Base-by-base conservation (phyloP, 139 green algal species). In the Prasinococcaceae sp. region DNA sequence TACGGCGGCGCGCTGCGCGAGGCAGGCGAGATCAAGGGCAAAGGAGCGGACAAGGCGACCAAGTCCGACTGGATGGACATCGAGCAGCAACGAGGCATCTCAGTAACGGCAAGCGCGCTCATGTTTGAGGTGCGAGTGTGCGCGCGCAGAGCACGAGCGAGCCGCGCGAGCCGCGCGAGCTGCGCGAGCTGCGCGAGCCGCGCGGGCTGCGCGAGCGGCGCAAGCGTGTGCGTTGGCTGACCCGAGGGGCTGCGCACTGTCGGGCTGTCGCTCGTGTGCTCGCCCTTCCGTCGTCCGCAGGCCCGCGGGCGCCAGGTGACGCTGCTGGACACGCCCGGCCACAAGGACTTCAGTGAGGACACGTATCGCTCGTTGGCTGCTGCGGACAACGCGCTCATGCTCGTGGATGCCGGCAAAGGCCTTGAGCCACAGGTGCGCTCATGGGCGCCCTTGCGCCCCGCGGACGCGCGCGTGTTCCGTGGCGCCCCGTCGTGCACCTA, bases 341-440 rank as follows among this genome's bases (percentile, higher is more conserved):
- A 46, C 28, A 38, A 61, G 61, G 68, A 80, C 42, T 78, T 80
- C 69, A 63, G 54, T 27, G 73, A 79, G 50, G 73, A 80, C 54
- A 82, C 72, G 6, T 83, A 75, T 57, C 63, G 79, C 39, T 60
- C 79, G 3, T 65, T 87, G 28, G 66, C 75, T 16, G 79, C 79
- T 10, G 79, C 78, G 37, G 79, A 87, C 73, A 87, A 87, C 51
- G 78, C 79, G 6, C 68, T 87, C 26, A 78, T 87, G 69, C 59
- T 87, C 48, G 70, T 75, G n/a, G 65, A 75, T 14, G 55, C 58
- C 5, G 66, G 26, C 19, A 72, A 76, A 42, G 66, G 66, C 17
- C 50, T 76, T 19, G 66, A 77, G 52, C 66, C 66, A 2, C 66
- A 76, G 48, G 73, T 59, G 1, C 44, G 67, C n/a, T n/a, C n/a